These are phyloP conservation scores for Ophiostoma fasciatum DNA, from an alignment of 2,329 filamentous ascomycete genomes.

Conservation along the genomic window DNA sequence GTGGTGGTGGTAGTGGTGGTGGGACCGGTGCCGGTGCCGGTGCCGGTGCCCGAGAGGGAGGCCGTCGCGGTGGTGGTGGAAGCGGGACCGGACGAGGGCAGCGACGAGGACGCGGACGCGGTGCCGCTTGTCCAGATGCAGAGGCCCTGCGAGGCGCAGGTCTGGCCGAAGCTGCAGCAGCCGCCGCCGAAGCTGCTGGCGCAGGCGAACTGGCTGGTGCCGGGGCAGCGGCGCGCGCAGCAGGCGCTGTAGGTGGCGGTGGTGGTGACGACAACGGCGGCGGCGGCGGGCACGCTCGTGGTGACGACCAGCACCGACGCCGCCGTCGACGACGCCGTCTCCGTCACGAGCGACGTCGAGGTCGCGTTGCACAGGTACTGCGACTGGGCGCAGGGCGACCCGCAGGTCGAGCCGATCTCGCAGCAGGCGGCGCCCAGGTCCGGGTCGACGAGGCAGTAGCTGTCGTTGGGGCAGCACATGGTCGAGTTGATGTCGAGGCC, in stretches of 20 bases:
- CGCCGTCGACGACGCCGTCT: no score
- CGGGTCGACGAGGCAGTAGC: slow-evolving; percentile 20
- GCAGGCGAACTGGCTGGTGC: slow-evolving; percentile 30
- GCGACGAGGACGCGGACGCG: no score
- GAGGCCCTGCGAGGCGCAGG: slow-evolving; percentile 23
- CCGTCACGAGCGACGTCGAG: slow-evolving; percentile 15
- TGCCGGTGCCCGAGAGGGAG: slow-evolving; percentile 14
- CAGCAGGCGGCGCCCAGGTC: slow-evolving; percentile 17
- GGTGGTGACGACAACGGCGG: background rate
- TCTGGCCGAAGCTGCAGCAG: slow-evolving; percentile 32
- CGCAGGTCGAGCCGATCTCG: slow-evolving; percentile 17
- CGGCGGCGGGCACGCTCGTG: no score
- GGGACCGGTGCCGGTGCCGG: slow-evolving; percentile 12
- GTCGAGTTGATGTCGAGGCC: slow-evolving; percentile 16
- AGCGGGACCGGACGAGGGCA: slow-evolving; percentile 10
- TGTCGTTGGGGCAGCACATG: slow-evolving; percentile 15
- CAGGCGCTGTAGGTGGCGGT: slow-evolving; percentile 17
- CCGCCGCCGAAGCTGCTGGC: slow-evolving; percentile 26
- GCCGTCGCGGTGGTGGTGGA: background rate
- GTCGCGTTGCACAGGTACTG: slow-evolving; percentile 18
- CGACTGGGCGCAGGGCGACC: slow-evolving; percentile 16
- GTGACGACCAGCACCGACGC: no score
- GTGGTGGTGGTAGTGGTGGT: background rate
- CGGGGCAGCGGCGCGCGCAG: slow-evolving; percentile 25
- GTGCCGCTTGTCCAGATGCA: slow-evolving; percentile 21